Evolutionary conservation across 306 rosid genomes (phyloP).

Genomic region (Cucurbita argyrosperma): DNA sequence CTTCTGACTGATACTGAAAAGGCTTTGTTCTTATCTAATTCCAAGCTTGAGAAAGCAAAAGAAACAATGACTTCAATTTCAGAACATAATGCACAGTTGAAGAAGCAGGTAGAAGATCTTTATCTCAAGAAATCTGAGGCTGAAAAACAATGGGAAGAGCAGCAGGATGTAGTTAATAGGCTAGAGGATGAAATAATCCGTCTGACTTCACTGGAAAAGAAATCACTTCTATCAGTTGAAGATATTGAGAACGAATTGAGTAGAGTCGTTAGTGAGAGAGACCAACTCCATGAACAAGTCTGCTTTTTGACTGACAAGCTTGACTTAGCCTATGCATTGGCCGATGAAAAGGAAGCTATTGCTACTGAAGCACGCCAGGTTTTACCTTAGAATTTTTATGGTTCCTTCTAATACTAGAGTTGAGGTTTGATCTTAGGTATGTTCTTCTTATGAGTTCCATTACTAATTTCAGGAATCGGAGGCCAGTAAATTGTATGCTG

Average conservation of each 20-base stretch:
- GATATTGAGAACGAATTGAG: slow-evolving; percentile 50
- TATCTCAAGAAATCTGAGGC: slow-evolving; percentile 40
- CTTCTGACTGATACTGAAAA: slow-evolving; percentile 42
- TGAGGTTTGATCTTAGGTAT: not conserved
- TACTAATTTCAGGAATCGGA: slow-evolving; percentile 52
- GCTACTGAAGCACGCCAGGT: slow-evolving; percentile 79
- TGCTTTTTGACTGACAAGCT: slow-evolving; percentile 46
- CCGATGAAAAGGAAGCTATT: slow-evolving; percentile 86
- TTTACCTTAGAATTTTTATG: slow-evolving; percentile 8
- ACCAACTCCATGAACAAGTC: slow-evolving; percentile 55
- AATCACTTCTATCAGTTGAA: slow-evolving; percentile 37
- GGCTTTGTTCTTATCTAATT: slow-evolving; percentile 41
- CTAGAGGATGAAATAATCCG: slow-evolving; percentile 70
- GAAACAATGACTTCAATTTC: slow-evolving; percentile 30
- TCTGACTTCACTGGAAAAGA: slow-evolving; percentile 45
- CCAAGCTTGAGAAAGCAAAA: slow-evolving; percentile 50
- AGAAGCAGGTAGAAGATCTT: slow-evolving; percentile 46
- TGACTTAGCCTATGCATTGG: slow-evolving; percentile 64
- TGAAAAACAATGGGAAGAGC: slow-evolving; percentile 55
- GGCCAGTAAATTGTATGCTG: slow-evolving; percentile 68
- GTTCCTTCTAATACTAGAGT: slow-evolving; percentile 4
- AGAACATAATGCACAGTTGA: slow-evolving; percentile 52
- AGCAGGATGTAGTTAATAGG: slow-evolving; percentile 54
- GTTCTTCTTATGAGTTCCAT: not conserved
- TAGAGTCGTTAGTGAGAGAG: slow-evolving; percentile 47